Evolutionary conservation across 1,284 basidiomycete genomes (phyloP), one percentile per base, ranked within the genome.

Genomic region (Marasmius sp.): DNA sequence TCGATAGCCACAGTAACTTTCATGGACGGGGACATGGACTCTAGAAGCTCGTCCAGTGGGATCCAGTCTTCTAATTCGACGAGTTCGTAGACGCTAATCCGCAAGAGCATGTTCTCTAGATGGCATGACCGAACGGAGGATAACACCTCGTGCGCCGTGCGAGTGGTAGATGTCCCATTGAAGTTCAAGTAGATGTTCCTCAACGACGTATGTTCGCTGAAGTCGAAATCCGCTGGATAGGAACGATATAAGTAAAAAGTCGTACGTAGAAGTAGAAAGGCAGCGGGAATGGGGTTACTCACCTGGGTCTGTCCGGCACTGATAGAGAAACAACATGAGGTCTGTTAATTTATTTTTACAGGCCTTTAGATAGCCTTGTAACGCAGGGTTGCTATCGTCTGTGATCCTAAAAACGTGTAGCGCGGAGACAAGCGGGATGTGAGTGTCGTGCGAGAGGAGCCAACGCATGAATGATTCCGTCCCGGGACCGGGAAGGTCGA

Each of bases 251-350:
- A 9, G 9, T 22, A 45, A 38, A 33, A 52, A 10, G 11, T 45
- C 38, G 33, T 18, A 18, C 43, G 20, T n/a, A 18, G 39, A 20
- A 12, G 36, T 5, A 10, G 8, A 12, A 27, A 20, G 39, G 10
- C 33, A 27, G 22, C 10, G 16, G 56, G 2, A 39, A 37, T 10
- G 57, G 22, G 49, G 2, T 36, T 7, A 55, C 52, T 51, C 47
- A 57, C 60, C 53, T 38, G 45, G 45, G 41, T 57, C 50, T 36
- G 60, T 61, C 14, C 12, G 38, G 9, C 48, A 36, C 43, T 61
- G 60, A 36, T 61, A 61, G 20, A 57, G 22, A 33, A 61, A 61
- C 47, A 61, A 22, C 60, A 61, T 61, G 18, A 61, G 39, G 20
- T 61, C 60, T 12, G 54, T 38, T 8, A 61, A 39, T 22, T 18